phyloP scores from a whole-genome alignment of 768 basidiomycete genomes.

The Suillus plorans region DNA sequence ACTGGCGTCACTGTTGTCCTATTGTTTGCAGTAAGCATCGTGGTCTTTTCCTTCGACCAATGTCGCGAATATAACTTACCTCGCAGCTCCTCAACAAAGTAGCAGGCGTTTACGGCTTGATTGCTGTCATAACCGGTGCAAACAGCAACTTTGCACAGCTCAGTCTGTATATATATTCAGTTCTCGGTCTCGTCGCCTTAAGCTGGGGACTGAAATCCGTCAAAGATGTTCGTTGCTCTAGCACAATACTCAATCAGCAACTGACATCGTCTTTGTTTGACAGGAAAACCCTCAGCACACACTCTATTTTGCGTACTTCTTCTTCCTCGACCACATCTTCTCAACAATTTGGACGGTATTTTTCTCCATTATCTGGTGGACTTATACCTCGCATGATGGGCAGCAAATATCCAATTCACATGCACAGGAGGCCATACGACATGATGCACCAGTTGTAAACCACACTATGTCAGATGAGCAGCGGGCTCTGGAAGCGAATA shows the following conservation, averaged over 20 bases:
- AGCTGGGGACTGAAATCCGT: constrained; percentile 89
- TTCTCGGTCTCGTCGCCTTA: constrained; percentile 73
- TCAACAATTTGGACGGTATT: constrained; percentile 90
- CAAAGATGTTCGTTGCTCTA: constrained; percentile 60
- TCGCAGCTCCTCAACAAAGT: constrained; percentile 91
- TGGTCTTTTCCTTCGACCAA: neutral
- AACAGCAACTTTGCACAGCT: constrained; percentile 94
- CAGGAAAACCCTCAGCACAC: constrained; percentile 89
- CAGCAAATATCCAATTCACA: constrained; percentile 73
- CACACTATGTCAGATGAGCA: constrained; percentile 63
- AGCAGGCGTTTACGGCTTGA: constrained; percentile 93
- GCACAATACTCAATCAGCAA: constrained; percentile 8
- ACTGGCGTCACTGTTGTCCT: constrained; percentile 87
- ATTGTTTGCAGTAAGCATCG: constrained; percentile 76
- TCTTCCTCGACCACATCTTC: constrained; percentile 88
- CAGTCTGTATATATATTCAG: constrained; percentile 91
- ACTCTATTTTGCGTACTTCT: constrained; percentile 89
- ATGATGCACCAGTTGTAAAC: constrained; percentile 45
- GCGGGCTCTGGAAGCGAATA: constrained; percentile 69
- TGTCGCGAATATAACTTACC: constrained; percentile 14
- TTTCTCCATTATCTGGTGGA: constrained; percentile 91
- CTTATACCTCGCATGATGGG: constrained; percentile 90
- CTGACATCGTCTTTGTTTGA: constrained; percentile 1
- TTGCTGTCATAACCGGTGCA: constrained; percentile 86
- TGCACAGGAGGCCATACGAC: constrained; percentile 86